These are phyloP conservation scores for Melampsora americana DNA, from an alignment of 1,284 basidiomycete species.

Conservation along the genomic window DNA sequence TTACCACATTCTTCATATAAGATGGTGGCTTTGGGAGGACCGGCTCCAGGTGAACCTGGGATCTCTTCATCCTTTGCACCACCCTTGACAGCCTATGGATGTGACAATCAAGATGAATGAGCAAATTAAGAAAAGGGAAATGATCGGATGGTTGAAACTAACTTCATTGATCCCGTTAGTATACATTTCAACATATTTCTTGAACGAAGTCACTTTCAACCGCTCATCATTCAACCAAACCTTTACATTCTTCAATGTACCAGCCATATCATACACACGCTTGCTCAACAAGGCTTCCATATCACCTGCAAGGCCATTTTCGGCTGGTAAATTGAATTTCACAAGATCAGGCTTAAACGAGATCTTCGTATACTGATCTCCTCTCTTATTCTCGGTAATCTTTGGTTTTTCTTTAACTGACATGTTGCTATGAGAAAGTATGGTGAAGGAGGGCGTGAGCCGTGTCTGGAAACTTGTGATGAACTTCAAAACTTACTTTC, in stretches of 20 bases:
- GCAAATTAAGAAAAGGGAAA: background rate
- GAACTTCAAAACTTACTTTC: conserved; percentile 72
- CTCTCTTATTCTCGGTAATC: conserved; percentile 82
- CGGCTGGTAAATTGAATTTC: conserved; percentile 76
- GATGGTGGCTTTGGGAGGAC: conserved; percentile 69
- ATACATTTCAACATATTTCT: conserved; percentile 96
- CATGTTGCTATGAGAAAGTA: conserved; percentile 3
- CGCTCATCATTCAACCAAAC: conserved; percentile 89
- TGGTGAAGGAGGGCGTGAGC: background rate
- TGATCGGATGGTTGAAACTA: too few species aligned
- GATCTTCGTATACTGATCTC: conserved; percentile 89
- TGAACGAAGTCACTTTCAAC: conserved; percentile 91
- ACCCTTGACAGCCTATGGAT: conserved; percentile 55
- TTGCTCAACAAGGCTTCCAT: conserved; percentile 84
- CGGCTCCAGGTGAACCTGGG: conserved; percentile 66
- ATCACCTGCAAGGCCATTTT: conserved; percentile 78
- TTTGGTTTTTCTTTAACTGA: conserved; percentile 46
- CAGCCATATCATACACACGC: conserved; percentile 96
- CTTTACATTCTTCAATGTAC: conserved; percentile 88
- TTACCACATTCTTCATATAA: conserved; percentile 76
- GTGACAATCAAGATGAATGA: conserved; percentile 63
- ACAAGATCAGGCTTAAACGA: conserved; percentile 89
- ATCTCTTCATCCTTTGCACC: conserved; percentile 54
- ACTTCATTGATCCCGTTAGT: conserved; percentile 56
- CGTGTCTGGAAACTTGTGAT: background rate